Conservation (phyloP, 148 eudicot genomes). For the Fagopyrum tataricum region DNA sequence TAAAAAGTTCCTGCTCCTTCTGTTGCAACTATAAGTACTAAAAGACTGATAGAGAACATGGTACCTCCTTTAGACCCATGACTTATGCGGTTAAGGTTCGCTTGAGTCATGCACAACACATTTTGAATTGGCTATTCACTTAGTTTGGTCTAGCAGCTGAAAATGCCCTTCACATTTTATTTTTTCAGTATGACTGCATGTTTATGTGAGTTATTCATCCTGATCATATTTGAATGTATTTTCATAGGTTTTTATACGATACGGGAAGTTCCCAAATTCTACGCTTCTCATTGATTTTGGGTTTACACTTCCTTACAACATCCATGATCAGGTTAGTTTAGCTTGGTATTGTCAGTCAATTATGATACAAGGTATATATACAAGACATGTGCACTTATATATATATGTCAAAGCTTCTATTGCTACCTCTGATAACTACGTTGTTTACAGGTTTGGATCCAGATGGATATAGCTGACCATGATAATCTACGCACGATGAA, state of each 20-base stretch:
- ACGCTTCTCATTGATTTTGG: conserved; percentile 70
- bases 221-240: conserved; percentile 2
- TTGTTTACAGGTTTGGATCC: conserved; percentile 45
- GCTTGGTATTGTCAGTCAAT: not conserved
- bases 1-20: too few relatives aligned
- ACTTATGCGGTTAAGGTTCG: too few relatives aligned
- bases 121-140: too few relatives aligned
- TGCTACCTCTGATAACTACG: conserved; percentile 11
- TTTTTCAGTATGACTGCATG: not conserved
- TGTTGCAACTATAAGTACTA: too few relatives aligned
- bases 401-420: not conserved
- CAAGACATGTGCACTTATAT: not conserved
- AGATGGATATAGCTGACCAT: conserved; percentile 41
- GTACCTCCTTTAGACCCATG: too few relatives aligned
- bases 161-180: not conserved
- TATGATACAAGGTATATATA: not conserved
- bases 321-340: conserved; percentile 66
- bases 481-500: conserved; percentile 53
- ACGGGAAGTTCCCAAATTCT: conserved; percentile 74
- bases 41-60: too few relatives aligned
- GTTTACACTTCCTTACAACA: conserved; percentile 56
- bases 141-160: not conserved
- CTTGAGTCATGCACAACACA: too few relatives aligned
- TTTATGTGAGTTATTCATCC: not conserved
- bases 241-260: conserved; percentile 66